These are phyloP conservation scores for Bonnemaisonia californica DNA, from an alignment of 31 red algal species.

Conservation along the genomic window DNA sequence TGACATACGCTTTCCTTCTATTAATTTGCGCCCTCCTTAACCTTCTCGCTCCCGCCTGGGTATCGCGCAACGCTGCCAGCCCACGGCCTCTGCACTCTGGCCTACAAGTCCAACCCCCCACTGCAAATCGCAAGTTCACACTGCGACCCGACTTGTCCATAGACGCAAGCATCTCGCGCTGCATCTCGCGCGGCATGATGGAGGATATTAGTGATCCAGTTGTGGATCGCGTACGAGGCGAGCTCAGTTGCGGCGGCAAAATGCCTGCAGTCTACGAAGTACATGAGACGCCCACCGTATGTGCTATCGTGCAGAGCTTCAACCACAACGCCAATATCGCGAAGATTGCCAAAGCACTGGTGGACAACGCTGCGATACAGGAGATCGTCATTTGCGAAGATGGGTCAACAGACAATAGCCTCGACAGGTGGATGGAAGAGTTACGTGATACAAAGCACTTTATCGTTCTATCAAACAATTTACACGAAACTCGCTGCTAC, in stretches of 20 bases:
- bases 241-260: slow-evolving; percentile 67
- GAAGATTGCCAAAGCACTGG: slow-evolving; percentile 60
- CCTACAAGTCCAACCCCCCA: neutral
- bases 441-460: slow-evolving; percentile 74
- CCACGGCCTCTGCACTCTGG: neutral
- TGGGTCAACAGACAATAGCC: slow-evolving; percentile 69
- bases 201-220: slow-evolving; percentile 48
- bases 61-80: slow-evolving; percentile 40
- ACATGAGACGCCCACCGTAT: slow-evolving; percentile 69
- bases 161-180: slow-evolving; percentile 38
- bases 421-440: slow-evolving; percentile 66
- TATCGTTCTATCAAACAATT: slow-evolving; percentile 73
- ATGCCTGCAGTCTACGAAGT: slow-evolving; percentile 73
- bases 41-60: slow-evolving; percentile 37
- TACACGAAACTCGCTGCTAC: slow-evolving; percentile 84
- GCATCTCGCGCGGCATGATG: slow-evolving; percentile 63
- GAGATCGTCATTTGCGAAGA: slow-evolving; percentile 88
- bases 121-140: neutral
- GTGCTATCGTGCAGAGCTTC: slow-evolving; percentile 81
- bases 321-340: slow-evolving; percentile 75
- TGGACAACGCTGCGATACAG: slow-evolving; percentile 65
- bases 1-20: slow-evolving; percentile 45
- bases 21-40: slow-evolving; percentile 38
- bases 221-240: slow-evolving; percentile 53
- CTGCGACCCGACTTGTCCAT: neutral